A percentile compares a stretch with the other conserved stretches of the same genome.
These are phyloP conservation scores for Boechera retrofracta DNA, from an alignment of 345 rosid genomes.

Conservation along the genomic window DNA sequence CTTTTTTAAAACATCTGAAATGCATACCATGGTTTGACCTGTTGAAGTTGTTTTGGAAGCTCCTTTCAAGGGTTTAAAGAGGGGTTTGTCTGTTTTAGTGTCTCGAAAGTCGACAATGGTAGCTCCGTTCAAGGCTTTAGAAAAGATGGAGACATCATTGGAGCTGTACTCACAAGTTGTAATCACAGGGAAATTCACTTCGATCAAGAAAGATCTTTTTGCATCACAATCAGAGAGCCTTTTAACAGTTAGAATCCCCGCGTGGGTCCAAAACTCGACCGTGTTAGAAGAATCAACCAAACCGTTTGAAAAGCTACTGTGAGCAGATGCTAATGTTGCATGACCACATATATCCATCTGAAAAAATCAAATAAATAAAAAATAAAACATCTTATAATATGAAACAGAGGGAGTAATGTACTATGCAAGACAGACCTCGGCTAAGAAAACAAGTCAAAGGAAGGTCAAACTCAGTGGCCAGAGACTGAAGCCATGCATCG, in stretches of 20 bases:
- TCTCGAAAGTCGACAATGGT: constrained; percentile 54
- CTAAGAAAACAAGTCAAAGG: constrained; percentile 53
- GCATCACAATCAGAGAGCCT: too few relatives aligned
- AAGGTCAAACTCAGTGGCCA: constrained; percentile 59
- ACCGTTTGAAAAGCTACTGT: constrained; percentile 1
- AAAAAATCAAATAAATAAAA: background rate
- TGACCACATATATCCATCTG: constrained; percentile 78
- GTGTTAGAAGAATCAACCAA: too few relatives aligned
- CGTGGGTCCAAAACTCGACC: too few relatives aligned
- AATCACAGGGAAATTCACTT: too few relatives aligned
- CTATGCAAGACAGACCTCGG: background rate
- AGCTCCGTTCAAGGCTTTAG: constrained; percentile 52
- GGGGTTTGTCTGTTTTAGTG: constrained; percentile 46
- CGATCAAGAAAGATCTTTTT: too few relatives aligned
- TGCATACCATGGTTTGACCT: constrained; percentile 15
- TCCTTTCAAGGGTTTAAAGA: constrained; percentile 12
- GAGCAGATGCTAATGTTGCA: constrained; percentile 82
- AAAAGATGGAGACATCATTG: too few relatives aligned
- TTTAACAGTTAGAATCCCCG: too few relatives aligned
- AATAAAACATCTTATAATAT: background rate
- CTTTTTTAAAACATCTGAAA: too few relatives aligned
- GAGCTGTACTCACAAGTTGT: too few relatives aligned
- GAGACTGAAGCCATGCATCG: constrained; percentile 70
- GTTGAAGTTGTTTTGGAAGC: constrained; percentile 26
- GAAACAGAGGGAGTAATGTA: background rate